Percentiles rank a stretch among this genome's conserved stretches.
These are phyloP conservation scores for Podaxis sp. DNA, from an alignment of 768 basidiomycete species.

Conservation along the genomic window DNA sequence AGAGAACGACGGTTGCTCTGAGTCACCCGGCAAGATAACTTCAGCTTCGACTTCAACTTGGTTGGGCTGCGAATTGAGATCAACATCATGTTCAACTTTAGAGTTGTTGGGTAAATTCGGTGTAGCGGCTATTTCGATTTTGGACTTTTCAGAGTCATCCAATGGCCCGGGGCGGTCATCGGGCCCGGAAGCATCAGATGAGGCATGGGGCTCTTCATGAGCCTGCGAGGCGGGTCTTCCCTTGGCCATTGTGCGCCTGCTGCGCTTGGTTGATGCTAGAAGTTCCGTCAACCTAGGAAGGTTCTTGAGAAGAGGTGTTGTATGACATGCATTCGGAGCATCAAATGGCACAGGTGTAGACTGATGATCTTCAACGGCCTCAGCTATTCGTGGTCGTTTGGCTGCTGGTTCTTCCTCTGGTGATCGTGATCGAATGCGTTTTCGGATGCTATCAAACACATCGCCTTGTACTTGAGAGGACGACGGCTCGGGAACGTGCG, in stretches of 20 bases:
- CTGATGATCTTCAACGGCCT: neutral
- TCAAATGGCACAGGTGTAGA: neutral
- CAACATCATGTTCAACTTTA: neutral
- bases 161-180: neutral
- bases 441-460: neutral
- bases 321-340: neutral
- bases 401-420: neutral
- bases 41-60: neutral
- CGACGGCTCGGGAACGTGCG: neutral
- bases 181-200: neutral
- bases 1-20: neutral
- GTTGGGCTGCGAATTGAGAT: neutral
- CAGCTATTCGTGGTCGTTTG: neutral
- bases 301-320: constrained; percentile 19
- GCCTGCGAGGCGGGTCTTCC: neutral
- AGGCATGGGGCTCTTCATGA: neutral
- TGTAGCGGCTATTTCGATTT: neutral
- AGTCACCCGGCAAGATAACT: neutral
- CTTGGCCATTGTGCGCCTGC: constrained; percentile 11
- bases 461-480: neutral
- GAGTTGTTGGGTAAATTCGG: neutral
- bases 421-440: constrained; percentile 4
- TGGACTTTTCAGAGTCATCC: neutral
- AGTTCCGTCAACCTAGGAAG: constrained; percentile 38
- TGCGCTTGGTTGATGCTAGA: constrained; percentile 34